phyloP scores from a whole-genome alignment of 108 stramenopile species.

The Cyclotella choctawhatcheeana region DNA sequence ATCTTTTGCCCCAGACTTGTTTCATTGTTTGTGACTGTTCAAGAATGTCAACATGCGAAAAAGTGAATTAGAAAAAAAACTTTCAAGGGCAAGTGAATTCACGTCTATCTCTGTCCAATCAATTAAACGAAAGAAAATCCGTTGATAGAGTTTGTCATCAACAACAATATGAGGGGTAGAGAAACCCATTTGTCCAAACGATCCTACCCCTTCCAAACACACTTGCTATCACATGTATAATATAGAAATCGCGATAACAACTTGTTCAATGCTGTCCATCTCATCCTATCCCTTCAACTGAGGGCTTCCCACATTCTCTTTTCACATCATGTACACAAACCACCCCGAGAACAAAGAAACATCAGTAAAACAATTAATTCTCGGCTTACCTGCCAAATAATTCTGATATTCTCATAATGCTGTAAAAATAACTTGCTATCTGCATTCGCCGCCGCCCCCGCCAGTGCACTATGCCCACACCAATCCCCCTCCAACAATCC shows the following conservation, averaged over 20 bases:
- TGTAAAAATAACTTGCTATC: constrained; percentile 86
- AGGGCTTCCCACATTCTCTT: too few relatives aligned
- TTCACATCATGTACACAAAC: background rate
- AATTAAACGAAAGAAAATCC: too few relatives aligned
- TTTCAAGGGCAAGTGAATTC: too few relatives aligned
- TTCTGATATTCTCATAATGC: constrained; percentile 74
- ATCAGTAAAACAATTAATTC: background rate
- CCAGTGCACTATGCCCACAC: constrained; percentile 85
- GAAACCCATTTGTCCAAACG: too few relatives aligned
- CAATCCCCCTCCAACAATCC: constrained; percentile 67
- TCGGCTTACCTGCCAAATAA: constrained; percentile 84
- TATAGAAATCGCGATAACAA: too few relatives aligned
- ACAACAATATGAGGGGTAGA: too few relatives aligned
- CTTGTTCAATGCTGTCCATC: too few relatives aligned
- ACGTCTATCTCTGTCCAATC: too few relatives aligned
- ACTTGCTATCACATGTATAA: too few relatives aligned
- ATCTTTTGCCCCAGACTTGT: constrained; percentile 78
- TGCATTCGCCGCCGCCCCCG: constrained; percentile 82
- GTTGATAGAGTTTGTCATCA: too few relatives aligned
- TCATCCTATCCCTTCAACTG: too few relatives aligned
- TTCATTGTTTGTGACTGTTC: constrained; percentile 48
- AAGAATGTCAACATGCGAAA: background rate
- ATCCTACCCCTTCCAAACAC: too few relatives aligned
- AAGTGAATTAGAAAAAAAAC: background rate
- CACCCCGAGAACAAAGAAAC: background rate